Base-by-base conservation (phyloP, 1,139 yeast genomes). In the Candida albicans region DNA sequence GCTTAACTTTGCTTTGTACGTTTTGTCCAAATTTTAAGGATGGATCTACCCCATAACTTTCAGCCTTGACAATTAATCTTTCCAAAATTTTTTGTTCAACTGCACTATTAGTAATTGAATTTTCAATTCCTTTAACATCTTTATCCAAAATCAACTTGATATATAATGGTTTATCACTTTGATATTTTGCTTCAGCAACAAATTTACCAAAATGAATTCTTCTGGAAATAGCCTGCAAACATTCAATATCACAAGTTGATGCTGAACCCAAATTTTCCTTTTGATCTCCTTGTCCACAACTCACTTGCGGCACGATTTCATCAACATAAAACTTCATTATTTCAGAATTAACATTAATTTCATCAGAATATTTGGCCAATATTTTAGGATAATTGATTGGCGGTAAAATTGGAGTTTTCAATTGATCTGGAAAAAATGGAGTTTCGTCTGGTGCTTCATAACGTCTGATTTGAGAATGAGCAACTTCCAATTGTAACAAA, bases 141-240 rank as follows among this genome's bases (percentile, higher is more conserved):
- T 70, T 76, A 0, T 75, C 79, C 50, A 70, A 61, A 53, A 93
- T 93, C 55, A 90, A 68, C 54, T 75, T 67, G 1, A 79, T 81
- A 67, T 84, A 90, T 42, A 64, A 64, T 41, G 79, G 87, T 36
- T 73, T 77, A 52, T 91, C 95, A 26, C 73, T 67, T 56, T 76
- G 84, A 62, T 81, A 93, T 66, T 93, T 93, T 35, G 96, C 86
- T 62, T 93, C 99, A 5, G 99, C 99, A 5, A 93, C 99, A 70
- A 93, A 93, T 65, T 87, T 88, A 41, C 98, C 99, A 66, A 93
- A 93, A 67, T 93, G 99, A 53, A 93, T 89, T 60, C 99, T 79
- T 57, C 99, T 77, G n/a, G 96, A 87, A 39, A 93, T 68, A 4
- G 96, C 84, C 63, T 91, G 97, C 51, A 93, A 73, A 53, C 87